Base-by-base conservation (phyloP, 768 basidiomycete genomes). In the Boletus subcaerulescens region DNA sequence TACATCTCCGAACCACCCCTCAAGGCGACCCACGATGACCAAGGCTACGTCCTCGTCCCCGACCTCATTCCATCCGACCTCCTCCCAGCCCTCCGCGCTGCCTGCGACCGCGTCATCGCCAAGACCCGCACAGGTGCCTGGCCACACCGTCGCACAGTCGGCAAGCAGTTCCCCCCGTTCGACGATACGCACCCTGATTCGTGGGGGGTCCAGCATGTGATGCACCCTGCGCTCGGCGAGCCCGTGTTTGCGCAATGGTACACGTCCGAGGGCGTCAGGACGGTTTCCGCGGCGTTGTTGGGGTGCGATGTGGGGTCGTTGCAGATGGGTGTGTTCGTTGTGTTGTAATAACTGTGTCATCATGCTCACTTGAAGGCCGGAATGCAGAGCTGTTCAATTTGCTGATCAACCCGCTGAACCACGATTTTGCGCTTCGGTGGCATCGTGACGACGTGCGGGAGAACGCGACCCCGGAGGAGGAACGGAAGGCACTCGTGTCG, bases 191-290 rank as follows among this genome's bases (percentile, higher is more conserved):
- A 81, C 48, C 79, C 82, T 2, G 89, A 91, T 68, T 81, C 85
- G 0, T 91, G 89, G 89, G 90, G 89, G 2, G 82, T 90, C 2
- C 89, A 91, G 60, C 87, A 91, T 57, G 67, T 87, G 43, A 91
- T 92, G 90, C 89, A 91, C 62, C 89, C 88, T 1, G 82, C 77
- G 32, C 76, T 91, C 1, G 73, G 68, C 0, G 84, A 88, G 61
- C 74, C 78, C 0, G 74, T 63, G 17, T 91, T 91, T 54, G 78
- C 78, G 29, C 71, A 72, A 53, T 90, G 86, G 85, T 91, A 91
- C 61, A 84, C 85, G 13, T 82, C 80, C 7, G 72, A 77, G 2
- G 69, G 62, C 14, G 65, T 91, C 13, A 62, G 80, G 0, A 64
- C 61, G 7, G 76, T 73, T 0, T 80, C 75, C 10, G 72, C 65